Percentiles rank a stretch among this genome's conserved stretches.
These are phyloP conservation scores for Schwanniomyces sp. DNA, from an alignment of 805 yeast species.

Conservation along the genomic window DNA sequence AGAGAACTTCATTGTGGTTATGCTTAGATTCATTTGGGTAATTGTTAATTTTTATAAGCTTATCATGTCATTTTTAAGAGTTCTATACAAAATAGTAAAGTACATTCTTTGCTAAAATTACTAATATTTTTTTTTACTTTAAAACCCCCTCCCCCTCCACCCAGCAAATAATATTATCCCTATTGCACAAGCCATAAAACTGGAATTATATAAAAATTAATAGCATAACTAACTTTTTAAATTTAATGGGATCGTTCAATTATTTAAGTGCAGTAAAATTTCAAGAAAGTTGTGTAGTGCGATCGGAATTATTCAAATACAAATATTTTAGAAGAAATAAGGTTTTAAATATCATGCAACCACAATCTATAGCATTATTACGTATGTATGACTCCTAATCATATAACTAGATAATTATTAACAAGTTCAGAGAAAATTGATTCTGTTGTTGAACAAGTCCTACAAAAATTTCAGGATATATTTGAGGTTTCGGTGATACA, in stretches of 20 bases:
- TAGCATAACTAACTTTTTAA: too few species aligned
- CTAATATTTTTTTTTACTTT: neutral
- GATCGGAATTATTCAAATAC: too few species aligned
- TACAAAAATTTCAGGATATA: slow-evolving; percentile 53
- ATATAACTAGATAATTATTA: slow-evolving; percentile 2
- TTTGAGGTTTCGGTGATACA: slow-evolving; percentile 46
- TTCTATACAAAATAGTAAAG: slow-evolving; percentile 20
- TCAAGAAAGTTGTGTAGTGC: too few species aligned
- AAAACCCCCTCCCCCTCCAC: too few species aligned
- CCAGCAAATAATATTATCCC: too few species aligned
- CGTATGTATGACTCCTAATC: slow-evolving; percentile 15
- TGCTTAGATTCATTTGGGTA: slow-evolving; percentile 58
- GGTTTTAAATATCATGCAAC: slow-evolving; percentile 37
- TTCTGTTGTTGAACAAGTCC: slow-evolving; percentile 48
- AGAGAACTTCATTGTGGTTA: slow-evolving; percentile 53
- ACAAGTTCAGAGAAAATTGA: slow-evolving; percentile 49
- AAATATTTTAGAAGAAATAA: too few species aligned
- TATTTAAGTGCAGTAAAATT: too few species aligned
- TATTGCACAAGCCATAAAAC: too few species aligned
- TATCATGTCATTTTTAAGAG: slow-evolving; percentile 18
- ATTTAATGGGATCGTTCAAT: too few species aligned
- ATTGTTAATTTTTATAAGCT: slow-evolving; percentile 48
- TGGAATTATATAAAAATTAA: too few species aligned
- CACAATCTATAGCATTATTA: slow-evolving; percentile 26
- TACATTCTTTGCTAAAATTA: neutral